Conservation (phyloP, 2,329 filamentous ascomycete species). For the Pseudonectria buxi region DNA sequence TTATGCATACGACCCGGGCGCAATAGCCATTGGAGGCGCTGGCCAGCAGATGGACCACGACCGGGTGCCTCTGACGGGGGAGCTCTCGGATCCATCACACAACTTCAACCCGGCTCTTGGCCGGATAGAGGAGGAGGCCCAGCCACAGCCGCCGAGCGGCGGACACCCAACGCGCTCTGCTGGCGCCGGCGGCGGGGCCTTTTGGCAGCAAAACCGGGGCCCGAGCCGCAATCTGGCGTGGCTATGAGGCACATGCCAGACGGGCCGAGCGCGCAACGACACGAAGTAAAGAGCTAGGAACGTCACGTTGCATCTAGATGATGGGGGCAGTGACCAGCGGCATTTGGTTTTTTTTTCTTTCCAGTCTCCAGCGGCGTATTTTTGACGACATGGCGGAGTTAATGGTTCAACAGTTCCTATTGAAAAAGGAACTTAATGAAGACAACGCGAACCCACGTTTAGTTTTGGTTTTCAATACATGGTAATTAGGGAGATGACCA, state of each 20-base stretch:
- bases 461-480: too few species aligned
- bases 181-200: slow-evolving; percentile 30
- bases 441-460: too few species aligned
- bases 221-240: slow-evolving; percentile 42
- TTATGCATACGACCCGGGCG: slow-evolving; percentile 6
- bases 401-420: too few species aligned
- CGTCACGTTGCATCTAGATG: too few species aligned
- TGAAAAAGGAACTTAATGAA: too few species aligned
- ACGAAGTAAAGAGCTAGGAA: too few species aligned
- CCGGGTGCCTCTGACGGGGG: slow-evolving; percentile 33
- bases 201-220: slow-evolving; percentile 50
- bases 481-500: too few species aligned
- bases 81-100: slow-evolving; percentile 39
- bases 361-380: too few species aligned
- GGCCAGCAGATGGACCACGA: slow-evolving; percentile 26
- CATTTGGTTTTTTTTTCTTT: too few species aligned
- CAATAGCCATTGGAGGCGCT: slow-evolving; percentile 15
- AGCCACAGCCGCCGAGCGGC: slow-evolving; percentile 9
- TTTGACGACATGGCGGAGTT: too few species aligned
- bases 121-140: slow-evolving; percentile 27
- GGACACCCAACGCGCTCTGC: slow-evolving; percentile 8
- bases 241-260: slow-evolving; percentile 28
- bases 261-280: slow-evolving; percentile 1
- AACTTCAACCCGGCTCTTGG: slow-evolving; percentile 36
- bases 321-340: too few species aligned